A percentile compares a stretch with the other conserved stretches of the same genome.
Evolutionary conservation across 2,329 filamentous ascomycete genomes (phyloP).

Genomic region (Cryoendolithus antarcticus): DNA sequence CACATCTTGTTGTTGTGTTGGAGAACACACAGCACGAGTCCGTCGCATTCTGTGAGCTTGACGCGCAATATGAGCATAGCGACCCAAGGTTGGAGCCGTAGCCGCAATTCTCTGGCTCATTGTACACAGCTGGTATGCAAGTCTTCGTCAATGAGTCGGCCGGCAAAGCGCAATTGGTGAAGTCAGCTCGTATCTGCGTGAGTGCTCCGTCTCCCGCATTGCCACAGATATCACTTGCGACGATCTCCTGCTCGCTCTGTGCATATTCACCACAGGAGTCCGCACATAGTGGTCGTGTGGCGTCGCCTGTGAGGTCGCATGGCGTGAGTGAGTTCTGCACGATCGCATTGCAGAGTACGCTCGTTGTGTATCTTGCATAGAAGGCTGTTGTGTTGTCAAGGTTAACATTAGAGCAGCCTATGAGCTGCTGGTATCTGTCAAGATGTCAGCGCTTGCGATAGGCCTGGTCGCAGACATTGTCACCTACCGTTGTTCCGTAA

Average conservation of each 20-base stretch:
- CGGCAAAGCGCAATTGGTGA: conserved; percentile 76
- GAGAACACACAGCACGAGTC: conserved; percentile 89
- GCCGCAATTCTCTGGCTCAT: conserved; percentile 81
- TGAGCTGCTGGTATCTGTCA: conserved; percentile 61
- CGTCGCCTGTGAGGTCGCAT: conserved; percentile 52
- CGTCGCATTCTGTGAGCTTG: conserved; percentile 77
- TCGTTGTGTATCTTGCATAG: conserved; percentile 88
- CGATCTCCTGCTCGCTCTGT: conserved; percentile 75
- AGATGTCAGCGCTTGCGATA: conserved; percentile 19
- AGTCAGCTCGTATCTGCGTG: conserved; percentile 77
- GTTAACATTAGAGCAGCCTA: conserved; percentile 71
- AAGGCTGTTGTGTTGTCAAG: conserved; percentile 65
- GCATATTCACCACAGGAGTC: conserved; percentile 80
- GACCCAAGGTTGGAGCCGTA: conserved; percentile 60
- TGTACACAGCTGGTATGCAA: conserved; percentile 65
- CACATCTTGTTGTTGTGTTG: conserved; percentile 60
- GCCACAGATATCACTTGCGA: conserved; percentile 64
- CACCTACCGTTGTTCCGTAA: conserved; percentile 64
- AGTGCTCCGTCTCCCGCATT: conserved; percentile 53
- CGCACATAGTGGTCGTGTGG: conserved; percentile 70
- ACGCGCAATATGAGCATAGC: conserved; percentile 75
- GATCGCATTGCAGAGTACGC: conserved; percentile 84
- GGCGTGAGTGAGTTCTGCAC: conserved; percentile 70
- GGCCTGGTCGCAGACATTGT: not conserved
- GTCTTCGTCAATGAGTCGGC: conserved; percentile 60